Evolutionary conservation across 1,284 basidiomycete species (phyloP).

Genomic region (Hypsizygus ulmarius): DNA sequence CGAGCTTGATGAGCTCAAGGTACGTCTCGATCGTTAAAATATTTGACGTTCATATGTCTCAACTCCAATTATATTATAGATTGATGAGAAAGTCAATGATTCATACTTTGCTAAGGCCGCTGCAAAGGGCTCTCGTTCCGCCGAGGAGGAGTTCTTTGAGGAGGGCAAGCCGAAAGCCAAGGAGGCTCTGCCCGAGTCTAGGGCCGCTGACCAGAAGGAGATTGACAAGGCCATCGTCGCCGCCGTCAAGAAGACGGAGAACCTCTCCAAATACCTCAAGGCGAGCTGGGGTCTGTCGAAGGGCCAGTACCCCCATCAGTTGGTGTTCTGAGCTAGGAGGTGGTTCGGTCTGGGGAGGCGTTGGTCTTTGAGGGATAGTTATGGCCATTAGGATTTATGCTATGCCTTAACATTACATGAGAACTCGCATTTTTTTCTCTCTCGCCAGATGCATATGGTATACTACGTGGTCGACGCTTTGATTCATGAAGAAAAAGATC

Average conservation of each 20-base stretch:
- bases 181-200: conserved; percentile 86
- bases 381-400: conserved; percentile 27
- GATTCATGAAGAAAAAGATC: too few relatives aligned
- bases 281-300: conserved; percentile 94
- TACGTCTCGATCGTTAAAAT: conserved; percentile 34
- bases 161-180: conserved; percentile 93
- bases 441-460: conserved; percentile 16
- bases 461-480: conserved; percentile 6
- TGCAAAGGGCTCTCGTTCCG: conserved; percentile 68
- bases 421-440: conserved; percentile 18
- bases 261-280: conserved; percentile 92
- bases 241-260: conserved; percentile 90
- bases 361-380: conserved; percentile 18
- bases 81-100: conserved; percentile 92
- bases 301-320: conserved; percentile 88
- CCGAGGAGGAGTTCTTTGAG: conserved; percentile 96
- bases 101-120: conserved; percentile 90
- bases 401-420: conserved; percentile 25
- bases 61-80: conserved; percentile 37
- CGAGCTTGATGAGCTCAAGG: conserved; percentile 78
- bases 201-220: conserved; percentile 91
- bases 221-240: conserved; percentile 85
- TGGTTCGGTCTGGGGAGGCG: conserved; percentile 18
- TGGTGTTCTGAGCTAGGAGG: conserved; percentile 67
- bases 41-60: conserved; percentile 7